Conservation (phyloP, 257 asterid species). For the Gentiana macrophylla region DNA sequence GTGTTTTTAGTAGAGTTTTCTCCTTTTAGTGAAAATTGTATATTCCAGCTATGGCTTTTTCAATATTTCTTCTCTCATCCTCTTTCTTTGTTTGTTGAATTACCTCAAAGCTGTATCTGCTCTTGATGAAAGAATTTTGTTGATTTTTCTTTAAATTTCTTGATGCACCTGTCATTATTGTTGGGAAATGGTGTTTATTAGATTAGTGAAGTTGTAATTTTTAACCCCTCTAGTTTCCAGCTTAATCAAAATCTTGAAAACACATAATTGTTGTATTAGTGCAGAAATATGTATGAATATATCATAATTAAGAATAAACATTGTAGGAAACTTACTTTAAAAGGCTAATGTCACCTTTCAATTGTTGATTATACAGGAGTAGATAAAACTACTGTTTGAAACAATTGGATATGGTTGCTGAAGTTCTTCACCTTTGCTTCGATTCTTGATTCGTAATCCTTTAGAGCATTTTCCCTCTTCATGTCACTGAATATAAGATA, state of each 20-base stretch:
- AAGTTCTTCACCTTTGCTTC: constrained; percentile 19
- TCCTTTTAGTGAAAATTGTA: background rate
- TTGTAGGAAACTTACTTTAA: no score
- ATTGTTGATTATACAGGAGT: no score
- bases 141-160: no score
- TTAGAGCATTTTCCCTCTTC: constrained; percentile 16
- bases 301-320: no score
- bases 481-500: constrained; percentile 12
- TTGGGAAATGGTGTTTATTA: constrained; percentile 4
- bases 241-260: constrained; percentile 11
- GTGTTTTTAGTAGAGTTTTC: constrained; percentile 5
- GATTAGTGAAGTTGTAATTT: constrained; percentile 3
- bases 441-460: constrained; percentile 33
- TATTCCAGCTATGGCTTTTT: background rate
- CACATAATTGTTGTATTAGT: background rate
- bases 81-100: background rate
- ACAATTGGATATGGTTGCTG: constrained; percentile 14
- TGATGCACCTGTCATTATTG: background rate
- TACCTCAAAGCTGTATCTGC: constrained; percentile 3
- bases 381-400: no score
- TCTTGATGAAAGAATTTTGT: background rate
- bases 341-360: no score
- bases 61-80: constrained; percentile 6
- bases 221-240: background rate
- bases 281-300: no score